Evolutionary conservation across 371 early-diverging fungal species (phyloP).

Genomic region (Syncephalis plumigaleata): DNA sequence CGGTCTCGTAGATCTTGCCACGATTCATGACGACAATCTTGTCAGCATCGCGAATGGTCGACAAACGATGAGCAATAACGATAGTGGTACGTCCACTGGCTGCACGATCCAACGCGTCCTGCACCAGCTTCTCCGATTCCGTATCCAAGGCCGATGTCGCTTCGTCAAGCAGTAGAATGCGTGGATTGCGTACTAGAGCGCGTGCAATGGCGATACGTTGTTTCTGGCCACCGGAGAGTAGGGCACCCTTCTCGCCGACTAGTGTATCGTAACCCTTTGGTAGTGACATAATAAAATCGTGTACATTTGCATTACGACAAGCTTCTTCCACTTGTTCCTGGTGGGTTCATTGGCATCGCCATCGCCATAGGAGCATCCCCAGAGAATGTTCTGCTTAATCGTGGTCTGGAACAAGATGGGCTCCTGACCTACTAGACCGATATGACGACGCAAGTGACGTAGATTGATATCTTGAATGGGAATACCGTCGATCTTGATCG

Average conservation of each 20-base stretch:
- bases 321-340: slow-evolving; percentile 16
- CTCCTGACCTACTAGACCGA: slow-evolving; percentile 79
- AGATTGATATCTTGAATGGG: slow-evolving; percentile 47
- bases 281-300: slow-evolving; percentile 50
- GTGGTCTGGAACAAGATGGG: slow-evolving; percentile 75
- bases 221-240: slow-evolving; percentile 37
- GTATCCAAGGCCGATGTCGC: slow-evolving; percentile 65
- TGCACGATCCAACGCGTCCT: slow-evolving; percentile 61
- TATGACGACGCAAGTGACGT: slow-evolving; percentile 47
- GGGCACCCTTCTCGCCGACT: slow-evolving; percentile 39
- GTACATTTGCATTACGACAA: slow-evolving; percentile 47
- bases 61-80: slow-evolving; percentile 80
- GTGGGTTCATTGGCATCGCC: slow-evolving; percentile 8
- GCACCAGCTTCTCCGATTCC: slow-evolving; percentile 64
- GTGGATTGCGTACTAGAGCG: slow-evolving; percentile 55
- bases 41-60: slow-evolving; percentile 67
- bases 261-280: slow-evolving; percentile 57
- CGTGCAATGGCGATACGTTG: slow-evolving; percentile 58
- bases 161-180: slow-evolving; percentile 39
- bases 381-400: slow-evolving; percentile 59
- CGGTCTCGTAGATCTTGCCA: slow-evolving; percentile 51
- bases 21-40: slow-evolving; percentile 62
- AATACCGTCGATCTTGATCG: slow-evolving; percentile 47
- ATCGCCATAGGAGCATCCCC: slow-evolving; percentile 28
- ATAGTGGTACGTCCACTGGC: slow-evolving; percentile 68